These are phyloP conservation scores for Cornus controversa DNA, from an alignment of 148 eudicot genomes.

Conservation along the genomic window DNA sequence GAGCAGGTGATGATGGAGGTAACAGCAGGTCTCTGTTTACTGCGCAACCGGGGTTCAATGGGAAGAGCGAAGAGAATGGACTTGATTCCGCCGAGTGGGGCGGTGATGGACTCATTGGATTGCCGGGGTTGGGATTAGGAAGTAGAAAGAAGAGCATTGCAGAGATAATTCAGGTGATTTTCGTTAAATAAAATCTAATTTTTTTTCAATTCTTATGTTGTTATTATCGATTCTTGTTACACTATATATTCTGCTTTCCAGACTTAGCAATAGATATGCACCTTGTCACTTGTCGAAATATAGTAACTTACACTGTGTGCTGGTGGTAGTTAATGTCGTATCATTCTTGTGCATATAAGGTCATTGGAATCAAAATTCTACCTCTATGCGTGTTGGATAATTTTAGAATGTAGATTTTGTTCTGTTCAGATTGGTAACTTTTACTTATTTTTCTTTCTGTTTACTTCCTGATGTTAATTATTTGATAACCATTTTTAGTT, in stretches of 20 bases:
- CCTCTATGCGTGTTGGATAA: neutral
- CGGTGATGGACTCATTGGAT: constrained; percentile 68
- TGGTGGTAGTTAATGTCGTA: neutral
- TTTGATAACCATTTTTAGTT: constrained; percentile 6
- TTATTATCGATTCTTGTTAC: neutral
- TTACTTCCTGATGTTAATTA: neutral
- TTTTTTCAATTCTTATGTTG: neutral
- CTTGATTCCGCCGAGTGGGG: constrained; percentile 52
- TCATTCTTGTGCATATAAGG: constrained; percentile 7
- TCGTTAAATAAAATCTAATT: neutral
- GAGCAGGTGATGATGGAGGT: constrained; percentile 14
- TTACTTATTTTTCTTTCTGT: neutral
- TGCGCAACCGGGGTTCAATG: constrained; percentile 26
- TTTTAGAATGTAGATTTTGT: neutral
- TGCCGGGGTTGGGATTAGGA: constrained; percentile 75
- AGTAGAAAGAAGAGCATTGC: constrained; percentile 77
- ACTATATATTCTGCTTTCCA: neutral
- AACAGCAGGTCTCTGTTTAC: constrained; percentile 25
- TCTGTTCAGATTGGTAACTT: neutral
- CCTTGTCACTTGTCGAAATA: constrained; percentile 9
- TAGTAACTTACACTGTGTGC: neutral
- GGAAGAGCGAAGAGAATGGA: constrained; percentile 31
- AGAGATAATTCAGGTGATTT: constrained; percentile 71
- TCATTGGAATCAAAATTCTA: neutral
- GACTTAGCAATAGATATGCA: neutral